Percentiles rank a stretch among this genome's conserved stretches.
Conservation (phyloP, 129 eudicot genomes). For the Artemisia annua region DNA sequence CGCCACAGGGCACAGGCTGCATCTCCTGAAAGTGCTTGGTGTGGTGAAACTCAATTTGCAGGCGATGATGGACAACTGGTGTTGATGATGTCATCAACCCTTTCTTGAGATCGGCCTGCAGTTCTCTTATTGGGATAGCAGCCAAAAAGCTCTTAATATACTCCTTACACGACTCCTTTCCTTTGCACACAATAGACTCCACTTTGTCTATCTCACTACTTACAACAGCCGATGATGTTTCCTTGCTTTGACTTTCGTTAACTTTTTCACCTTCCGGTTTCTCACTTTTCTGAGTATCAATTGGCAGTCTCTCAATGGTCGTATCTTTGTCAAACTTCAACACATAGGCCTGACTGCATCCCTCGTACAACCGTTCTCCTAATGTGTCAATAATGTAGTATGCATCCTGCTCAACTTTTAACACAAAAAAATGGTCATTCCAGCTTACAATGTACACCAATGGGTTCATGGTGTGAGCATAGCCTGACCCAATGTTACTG, state of each 20-base stretch:
- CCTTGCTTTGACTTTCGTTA: conserved; percentile 29
- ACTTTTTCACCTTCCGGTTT: conserved; percentile 42
- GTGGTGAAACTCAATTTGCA: conserved; percentile 82
- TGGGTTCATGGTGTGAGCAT: conserved; percentile 31
- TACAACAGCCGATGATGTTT: conserved; percentile 6
- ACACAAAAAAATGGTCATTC: conserved; percentile 96
- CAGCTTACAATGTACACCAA: conserved; percentile 79
- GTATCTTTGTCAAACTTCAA: conserved; percentile 81
- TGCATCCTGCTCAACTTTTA: conserved; percentile 76
- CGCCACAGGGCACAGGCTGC: neutral
- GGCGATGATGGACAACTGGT: conserved; percentile 68
- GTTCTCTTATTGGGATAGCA: conserved; percentile 81
- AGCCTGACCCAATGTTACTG: conserved; percentile 36
- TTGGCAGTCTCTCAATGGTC: conserved; percentile 47
- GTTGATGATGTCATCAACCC: conserved; percentile 62
- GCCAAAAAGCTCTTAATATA: conserved; percentile 85
- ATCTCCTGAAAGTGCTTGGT: conserved; percentile 34
- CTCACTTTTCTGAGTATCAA: conserved; percentile 41
- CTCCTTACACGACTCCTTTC: conserved; percentile 86
- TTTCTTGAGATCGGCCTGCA: conserved; percentile 71
- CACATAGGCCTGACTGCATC: conserved; percentile 82
- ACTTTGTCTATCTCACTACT: conserved; percentile 25
- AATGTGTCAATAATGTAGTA: conserved; percentile 85
- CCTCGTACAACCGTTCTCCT: conserved; percentile 89
- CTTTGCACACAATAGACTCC: conserved; percentile 48